Evolutionary conservation across 768 basidiomycete species (phyloP).

Genomic region (Clitopilus passeckerianus): DNA sequence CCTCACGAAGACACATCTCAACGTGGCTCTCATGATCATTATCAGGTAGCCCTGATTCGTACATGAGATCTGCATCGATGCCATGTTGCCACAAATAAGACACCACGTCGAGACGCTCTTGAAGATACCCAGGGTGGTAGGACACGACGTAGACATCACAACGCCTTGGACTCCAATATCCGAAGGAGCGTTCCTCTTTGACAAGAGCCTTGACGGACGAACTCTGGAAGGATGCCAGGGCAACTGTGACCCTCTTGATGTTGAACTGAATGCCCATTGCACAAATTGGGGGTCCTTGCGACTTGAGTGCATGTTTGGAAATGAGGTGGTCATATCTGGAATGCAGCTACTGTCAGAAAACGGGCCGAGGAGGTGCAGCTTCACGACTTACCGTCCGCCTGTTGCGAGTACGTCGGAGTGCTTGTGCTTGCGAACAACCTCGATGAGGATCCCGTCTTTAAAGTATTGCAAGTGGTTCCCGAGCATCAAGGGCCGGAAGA

Average conservation of each 20-base stretch:
- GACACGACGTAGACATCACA: constrained; percentile 87
- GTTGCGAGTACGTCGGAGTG: constrained; percentile 67
- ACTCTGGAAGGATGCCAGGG: constrained; percentile 66
- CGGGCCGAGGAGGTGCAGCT: background rate
- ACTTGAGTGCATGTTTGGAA: constrained; percentile 51
- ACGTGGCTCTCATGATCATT: constrained; percentile 59
- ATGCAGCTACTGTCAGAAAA: background rate
- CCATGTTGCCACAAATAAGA: constrained; percentile 74
- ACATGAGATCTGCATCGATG: constrained; percentile 87
- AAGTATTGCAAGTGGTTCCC: constrained; percentile 60
- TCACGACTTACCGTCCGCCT: constrained; percentile 63
- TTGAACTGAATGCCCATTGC: constrained; percentile 76
- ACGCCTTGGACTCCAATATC: constrained; percentile 84
- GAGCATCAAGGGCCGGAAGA: constrained; percentile 73
- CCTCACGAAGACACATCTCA: constrained; percentile 56
- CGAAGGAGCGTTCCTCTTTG: constrained; percentile 79
- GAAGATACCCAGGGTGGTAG: constrained; percentile 67
- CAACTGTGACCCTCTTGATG: constrained; percentile 69
- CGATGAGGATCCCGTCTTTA: constrained; percentile 73
- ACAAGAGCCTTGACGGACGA: constrained; percentile 63
- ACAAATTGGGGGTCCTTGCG: constrained; percentile 49
- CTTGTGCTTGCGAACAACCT: constrained; percentile 65
- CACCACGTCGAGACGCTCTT: constrained; percentile 75
- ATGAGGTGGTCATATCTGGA: constrained; percentile 73
- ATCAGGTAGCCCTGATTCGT: constrained; percentile 66